A percentile compares a stretch with the other conserved stretches of the same genome.
Evolutionary conservation across 495 filamentous ascomycete genomes (phyloP).

Genomic region (Pseudevernia furfuracea): DNA sequence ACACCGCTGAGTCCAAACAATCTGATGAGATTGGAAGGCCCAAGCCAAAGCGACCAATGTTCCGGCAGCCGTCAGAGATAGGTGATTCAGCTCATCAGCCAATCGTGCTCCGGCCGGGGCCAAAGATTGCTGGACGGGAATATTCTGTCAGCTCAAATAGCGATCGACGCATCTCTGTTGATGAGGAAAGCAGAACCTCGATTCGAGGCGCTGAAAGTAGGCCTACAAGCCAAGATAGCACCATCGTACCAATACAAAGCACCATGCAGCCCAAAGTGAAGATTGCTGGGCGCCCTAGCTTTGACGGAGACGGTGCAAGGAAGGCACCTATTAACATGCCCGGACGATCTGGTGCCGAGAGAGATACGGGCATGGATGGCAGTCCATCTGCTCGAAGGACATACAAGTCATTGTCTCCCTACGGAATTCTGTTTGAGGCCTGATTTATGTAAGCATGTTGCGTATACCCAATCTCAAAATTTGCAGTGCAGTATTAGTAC

Average conservation of each 20-base stretch:
- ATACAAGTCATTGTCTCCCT: slow-evolving; percentile 24
- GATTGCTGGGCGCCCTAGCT: slow-evolving; percentile 14
- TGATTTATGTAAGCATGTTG: slow-evolving; percentile 1
- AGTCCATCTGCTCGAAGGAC: slow-evolving; percentile 14
- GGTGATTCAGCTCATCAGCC: neutral
- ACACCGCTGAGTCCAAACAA: neutral
- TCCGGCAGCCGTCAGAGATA: slow-evolving; percentile 6
- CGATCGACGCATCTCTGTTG: slow-evolving; percentile 13
- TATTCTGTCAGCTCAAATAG: slow-evolving; percentile 20
- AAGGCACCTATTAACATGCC: slow-evolving; percentile 17
- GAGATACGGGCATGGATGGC: neutral
- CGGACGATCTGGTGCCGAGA: neutral
- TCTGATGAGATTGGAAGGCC: neutral
- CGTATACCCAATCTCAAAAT: slow-evolving; percentile 7
- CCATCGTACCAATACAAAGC: slow-evolving; percentile 5
- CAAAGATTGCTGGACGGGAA: slow-evolving; percentile 17
- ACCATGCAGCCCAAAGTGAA: slow-evolving; percentile 21
- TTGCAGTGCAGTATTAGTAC: neutral
- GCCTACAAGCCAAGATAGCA: slow-evolving; percentile 13
- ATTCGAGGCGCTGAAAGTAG: slow-evolving; percentile 9
- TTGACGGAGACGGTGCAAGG: slow-evolving; percentile 1
- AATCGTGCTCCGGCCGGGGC: slow-evolving; percentile 13
- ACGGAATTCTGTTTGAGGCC: slow-evolving; percentile 22
- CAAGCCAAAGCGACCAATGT: slow-evolving; percentile 5
- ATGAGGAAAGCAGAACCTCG: slow-evolving; percentile 6